Conservation (phyloP, 768 basidiomycete species). For the Amyloporia xantha region DNA sequence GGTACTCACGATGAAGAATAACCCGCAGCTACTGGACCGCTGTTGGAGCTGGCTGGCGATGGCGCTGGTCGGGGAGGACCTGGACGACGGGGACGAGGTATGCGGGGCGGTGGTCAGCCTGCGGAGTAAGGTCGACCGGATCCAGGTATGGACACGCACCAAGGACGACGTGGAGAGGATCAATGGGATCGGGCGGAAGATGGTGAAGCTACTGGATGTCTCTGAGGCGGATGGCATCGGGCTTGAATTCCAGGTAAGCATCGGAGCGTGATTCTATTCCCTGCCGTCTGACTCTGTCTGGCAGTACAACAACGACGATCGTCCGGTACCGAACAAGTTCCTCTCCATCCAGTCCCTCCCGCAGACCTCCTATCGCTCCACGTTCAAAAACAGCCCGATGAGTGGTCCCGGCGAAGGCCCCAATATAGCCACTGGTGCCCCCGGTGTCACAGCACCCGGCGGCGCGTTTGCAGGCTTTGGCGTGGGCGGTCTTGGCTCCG, state of each 20-base stretch:
- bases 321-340: constrained; percentile 77
- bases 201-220: constrained; percentile 78
- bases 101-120: constrained; percentile 85
- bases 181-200: constrained; percentile 77
- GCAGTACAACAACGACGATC: constrained; percentile 84
- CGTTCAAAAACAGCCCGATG: constrained; percentile 39
- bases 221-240: constrained; percentile 81
- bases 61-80: constrained; percentile 78
- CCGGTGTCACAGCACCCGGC: constrained; percentile 23
- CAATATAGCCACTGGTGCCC: constrained; percentile 23
- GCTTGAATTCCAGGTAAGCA: constrained; percentile 80
- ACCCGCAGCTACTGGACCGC: constrained; percentile 69
- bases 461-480: constrained; percentile 46
- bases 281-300: neutral
- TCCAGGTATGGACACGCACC: constrained; percentile 85
- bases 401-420: constrained; percentile 21
- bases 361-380: constrained; percentile 56
- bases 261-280: neutral
- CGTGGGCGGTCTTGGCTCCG: constrained; percentile 28
- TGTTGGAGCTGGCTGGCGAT: constrained; percentile 90
- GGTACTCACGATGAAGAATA: constrained; percentile 90
- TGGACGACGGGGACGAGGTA: constrained; percentile 68
- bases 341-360: constrained; percentile 71
- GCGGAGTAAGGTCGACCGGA: constrained; percentile 80
- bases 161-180: constrained; percentile 83